These are phyloP conservation scores for Podaxis carcinomalis DNA, from an alignment of 768 basidiomycete species.

Conservation along the genomic window DNA sequence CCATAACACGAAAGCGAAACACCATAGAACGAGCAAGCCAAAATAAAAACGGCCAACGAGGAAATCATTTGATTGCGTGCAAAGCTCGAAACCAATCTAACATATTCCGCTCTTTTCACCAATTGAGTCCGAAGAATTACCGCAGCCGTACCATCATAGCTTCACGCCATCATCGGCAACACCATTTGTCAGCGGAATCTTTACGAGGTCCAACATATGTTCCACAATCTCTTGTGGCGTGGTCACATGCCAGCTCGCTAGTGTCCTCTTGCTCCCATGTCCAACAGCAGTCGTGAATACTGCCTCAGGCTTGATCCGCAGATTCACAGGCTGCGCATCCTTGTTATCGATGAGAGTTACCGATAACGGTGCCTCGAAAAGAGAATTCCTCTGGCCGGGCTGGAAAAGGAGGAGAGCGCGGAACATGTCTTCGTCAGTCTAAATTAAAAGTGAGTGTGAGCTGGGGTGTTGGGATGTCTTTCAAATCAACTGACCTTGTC, in stretches of 20 bases:
- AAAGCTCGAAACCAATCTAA: too few relatives aligned
- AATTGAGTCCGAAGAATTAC: neutral
- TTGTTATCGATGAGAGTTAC: slow-evolving; percentile 49
- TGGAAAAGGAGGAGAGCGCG: slow-evolving; percentile 72
- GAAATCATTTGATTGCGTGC: too few relatives aligned
- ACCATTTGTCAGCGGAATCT: slow-evolving; percentile 14
- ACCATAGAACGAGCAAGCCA: too few relatives aligned
- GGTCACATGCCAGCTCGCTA: slow-evolving; percentile 91
- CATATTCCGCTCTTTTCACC: too few relatives aligned
- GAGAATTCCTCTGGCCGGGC: slow-evolving; percentile 35
- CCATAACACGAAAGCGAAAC: too few relatives aligned
- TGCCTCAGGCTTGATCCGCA: slow-evolving; percentile 61
- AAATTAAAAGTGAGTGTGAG: neutral
- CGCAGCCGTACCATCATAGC: neutral
- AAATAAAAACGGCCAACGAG: too few relatives aligned
- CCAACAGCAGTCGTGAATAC: slow-evolving; percentile 95
- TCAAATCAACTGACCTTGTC: slow-evolving; percentile 65
- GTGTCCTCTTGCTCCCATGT: slow-evolving; percentile 81
- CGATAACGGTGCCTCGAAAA: slow-evolving; percentile 56
- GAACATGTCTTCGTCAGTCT: slow-evolving; percentile 99
- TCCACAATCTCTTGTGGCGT: slow-evolving; percentile 84
- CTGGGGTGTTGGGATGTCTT: neutral
- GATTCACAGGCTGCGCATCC: slow-evolving; percentile 44
- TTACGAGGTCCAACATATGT: slow-evolving; percentile 64
- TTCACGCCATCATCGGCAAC: slow-evolving; percentile 11